A percentile compares a stretch with the other conserved stretches of the same genome.
Conservation (phyloP, 768 basidiomycete species). For the Leccinum incarnatum region DNA sequence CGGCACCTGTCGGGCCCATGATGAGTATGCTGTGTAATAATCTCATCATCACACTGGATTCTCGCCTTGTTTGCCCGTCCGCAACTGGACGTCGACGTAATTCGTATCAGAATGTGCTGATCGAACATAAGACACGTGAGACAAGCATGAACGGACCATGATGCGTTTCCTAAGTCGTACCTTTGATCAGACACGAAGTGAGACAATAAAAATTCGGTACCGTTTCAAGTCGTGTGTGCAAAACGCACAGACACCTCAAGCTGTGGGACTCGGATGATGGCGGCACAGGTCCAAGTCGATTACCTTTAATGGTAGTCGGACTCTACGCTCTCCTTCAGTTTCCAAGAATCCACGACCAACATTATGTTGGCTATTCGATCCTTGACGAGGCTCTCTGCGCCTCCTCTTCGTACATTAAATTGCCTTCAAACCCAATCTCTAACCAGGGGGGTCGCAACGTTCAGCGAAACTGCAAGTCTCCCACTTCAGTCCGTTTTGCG, state of each 20-base stretch:
- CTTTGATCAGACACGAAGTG: constrained; percentile 1
- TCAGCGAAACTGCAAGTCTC: constrained; percentile 19
- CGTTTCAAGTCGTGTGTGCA: constrained; percentile 1
- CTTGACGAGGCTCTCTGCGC: not conserved
- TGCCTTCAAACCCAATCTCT: not conserved
- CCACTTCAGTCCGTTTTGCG: not conserved
- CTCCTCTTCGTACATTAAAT: constrained; percentile 1
- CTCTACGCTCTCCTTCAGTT: not conserved
- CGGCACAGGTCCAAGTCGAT: not conserved
- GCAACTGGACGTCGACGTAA: not conserved
- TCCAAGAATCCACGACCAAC: constrained; percentile 9
- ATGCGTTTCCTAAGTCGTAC: not conserved
- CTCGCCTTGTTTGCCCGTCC: not conserved
- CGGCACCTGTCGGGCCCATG: not conserved
- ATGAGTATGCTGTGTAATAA: not conserved
- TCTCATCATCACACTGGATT: not conserved
- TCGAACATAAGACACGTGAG: not conserved
- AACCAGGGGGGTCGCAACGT: constrained; percentile 19
- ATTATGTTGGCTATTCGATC: constrained; percentile 11
- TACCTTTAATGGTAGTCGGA: not conserved
- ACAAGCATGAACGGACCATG: not conserved
- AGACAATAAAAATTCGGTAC: not conserved
- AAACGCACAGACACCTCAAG: not conserved
- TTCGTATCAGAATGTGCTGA: not conserved
- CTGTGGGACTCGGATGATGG: not conserved